These are phyloP conservation scores for Pleurotus cornucopiae DNA, from an alignment of 768 basidiomycete species.

Conservation along the genomic window DNA sequence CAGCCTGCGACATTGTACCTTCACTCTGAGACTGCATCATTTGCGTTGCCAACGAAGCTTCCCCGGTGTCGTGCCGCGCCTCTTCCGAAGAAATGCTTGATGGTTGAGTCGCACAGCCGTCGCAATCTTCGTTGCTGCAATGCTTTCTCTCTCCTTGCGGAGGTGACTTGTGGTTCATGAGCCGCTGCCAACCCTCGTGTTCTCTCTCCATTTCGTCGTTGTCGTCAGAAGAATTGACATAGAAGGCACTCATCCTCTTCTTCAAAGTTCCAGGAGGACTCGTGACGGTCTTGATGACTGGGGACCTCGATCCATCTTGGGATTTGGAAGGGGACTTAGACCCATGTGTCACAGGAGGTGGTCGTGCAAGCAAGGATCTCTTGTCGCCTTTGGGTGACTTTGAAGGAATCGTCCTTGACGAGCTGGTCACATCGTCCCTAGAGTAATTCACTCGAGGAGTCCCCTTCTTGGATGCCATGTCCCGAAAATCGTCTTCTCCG, in stretches of 20 bases:
- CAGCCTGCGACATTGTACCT: slow-evolving; percentile 29
- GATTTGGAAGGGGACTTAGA: not conserved
- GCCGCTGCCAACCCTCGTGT: not conserved
- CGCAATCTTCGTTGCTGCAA: not conserved
- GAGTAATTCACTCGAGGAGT: not conserved
- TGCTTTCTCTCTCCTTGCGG: not conserved
- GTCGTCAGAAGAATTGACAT: not conserved
- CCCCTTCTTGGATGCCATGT: not conserved
- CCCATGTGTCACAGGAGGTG: not conserved
- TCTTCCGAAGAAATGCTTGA: too few species aligned
- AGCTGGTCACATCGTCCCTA: not conserved
- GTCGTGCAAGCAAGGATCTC: not conserved
- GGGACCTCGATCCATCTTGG: not conserved
- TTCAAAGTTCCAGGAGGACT: not conserved
- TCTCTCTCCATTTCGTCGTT: not conserved
- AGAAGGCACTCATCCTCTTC: slow-evolving; percentile 4
- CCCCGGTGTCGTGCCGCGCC: slow-evolving; percentile 16
- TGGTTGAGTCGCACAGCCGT: too few species aligned
- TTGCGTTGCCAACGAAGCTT: slow-evolving; percentile 14
- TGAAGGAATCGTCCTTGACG: not conserved
- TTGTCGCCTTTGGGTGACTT: not conserved
- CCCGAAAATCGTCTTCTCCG: not conserved
- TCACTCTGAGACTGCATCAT: slow-evolving; percentile 6
- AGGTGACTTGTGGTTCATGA: not conserved
- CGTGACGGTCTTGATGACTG: not conserved